These are phyloP conservation scores for Pleurotus citrinopileatus DNA, from an alignment of 768 basidiomycete species.

Conservation along the genomic window DNA sequence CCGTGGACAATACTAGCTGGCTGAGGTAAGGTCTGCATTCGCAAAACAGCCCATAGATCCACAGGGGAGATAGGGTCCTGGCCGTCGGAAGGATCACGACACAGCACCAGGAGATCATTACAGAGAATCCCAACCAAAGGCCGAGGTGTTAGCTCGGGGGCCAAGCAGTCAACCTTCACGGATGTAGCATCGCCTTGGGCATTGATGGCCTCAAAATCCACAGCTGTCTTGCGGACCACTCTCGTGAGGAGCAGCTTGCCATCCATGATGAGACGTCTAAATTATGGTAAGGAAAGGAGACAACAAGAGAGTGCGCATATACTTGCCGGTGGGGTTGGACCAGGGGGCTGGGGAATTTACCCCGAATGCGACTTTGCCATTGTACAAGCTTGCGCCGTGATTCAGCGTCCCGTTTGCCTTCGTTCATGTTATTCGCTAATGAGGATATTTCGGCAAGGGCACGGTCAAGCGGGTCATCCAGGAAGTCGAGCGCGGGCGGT, in stretches of 20 bases:
- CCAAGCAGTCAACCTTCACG: constrained; percentile 88
- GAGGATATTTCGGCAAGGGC: constrained; percentile 86
- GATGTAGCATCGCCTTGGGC: constrained; percentile 74
- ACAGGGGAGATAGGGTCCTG: constrained; percentile 71
- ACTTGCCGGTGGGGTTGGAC: constrained; percentile 94
- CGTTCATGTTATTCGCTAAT: constrained; percentile 94
- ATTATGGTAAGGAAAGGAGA: constrained; percentile 12
- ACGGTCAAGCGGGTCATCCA: constrained; percentile 81
- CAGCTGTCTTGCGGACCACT: constrained; percentile 83
- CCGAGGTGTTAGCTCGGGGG: constrained; percentile 80
- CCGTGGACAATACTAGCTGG: constrained; percentile 90
- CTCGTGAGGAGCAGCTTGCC: constrained; percentile 81
- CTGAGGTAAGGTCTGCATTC: constrained; percentile 92
- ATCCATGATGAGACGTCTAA: constrained; percentile 89
- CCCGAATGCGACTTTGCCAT: constrained; percentile 87
- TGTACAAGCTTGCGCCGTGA: constrained; percentile 87
- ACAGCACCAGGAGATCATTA: constrained; percentile 91
- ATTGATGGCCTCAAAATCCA: constrained; percentile 79
- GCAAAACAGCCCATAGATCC: constrained; percentile 94
- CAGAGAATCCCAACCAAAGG: constrained; percentile 81
- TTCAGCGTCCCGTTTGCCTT: constrained; percentile 95
- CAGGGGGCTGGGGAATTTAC: constrained; percentile 93
- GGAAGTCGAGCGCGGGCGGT: constrained; percentile 71
- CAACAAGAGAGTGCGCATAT: background rate
- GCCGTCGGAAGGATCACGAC: constrained; percentile 81